A percentile compares a stretch with the other conserved stretches of the same genome.
Evolutionary conservation across 495 filamentous ascomycete genomes (phyloP).

Genomic region (Chaetomium tenue): DNA sequence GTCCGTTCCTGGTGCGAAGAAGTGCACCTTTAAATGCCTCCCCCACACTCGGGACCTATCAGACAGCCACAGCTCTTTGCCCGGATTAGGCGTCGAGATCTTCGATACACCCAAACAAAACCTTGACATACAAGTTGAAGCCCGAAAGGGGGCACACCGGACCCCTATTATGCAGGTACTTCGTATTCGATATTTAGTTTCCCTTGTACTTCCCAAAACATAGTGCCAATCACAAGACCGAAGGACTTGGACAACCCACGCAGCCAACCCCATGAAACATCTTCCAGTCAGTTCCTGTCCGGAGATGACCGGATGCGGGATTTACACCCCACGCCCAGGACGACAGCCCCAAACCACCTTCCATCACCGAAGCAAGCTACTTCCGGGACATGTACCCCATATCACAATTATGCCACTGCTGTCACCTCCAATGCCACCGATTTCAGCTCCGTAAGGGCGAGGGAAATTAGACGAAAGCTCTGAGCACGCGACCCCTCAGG

Average conservation of each 20-base stretch:
- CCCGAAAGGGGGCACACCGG: not conserved
- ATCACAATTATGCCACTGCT: not conserved
- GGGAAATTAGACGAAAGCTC: not conserved
- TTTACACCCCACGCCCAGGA: not conserved
- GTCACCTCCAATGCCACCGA: not conserved
- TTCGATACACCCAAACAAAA: not conserved
- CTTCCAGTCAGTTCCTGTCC: not conserved
- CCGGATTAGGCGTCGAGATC: not conserved
- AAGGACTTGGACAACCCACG: not conserved
- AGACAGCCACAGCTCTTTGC: not conserved
- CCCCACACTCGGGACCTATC: not conserved
- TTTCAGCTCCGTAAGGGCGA: not conserved
- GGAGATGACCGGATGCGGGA: not conserved
- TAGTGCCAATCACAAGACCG: not conserved
- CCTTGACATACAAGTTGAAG: not conserved
- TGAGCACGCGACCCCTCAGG: not conserved
- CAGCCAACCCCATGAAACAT: not conserved
- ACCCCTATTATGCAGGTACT: not conserved
- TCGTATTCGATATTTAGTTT: too few species aligned
- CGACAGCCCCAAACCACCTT: not conserved
- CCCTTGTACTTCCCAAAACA: not conserved
- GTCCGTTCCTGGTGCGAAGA: not conserved
- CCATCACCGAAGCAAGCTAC: not conserved
- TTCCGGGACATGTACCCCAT: not conserved
- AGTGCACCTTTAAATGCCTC: not conserved